Percentiles rank a stretch among this genome's conserved stretches.
phyloP scores from a whole-genome alignment of 495 filamentous ascomycete genomes.

The Aspergillus avenaceus region DNA sequence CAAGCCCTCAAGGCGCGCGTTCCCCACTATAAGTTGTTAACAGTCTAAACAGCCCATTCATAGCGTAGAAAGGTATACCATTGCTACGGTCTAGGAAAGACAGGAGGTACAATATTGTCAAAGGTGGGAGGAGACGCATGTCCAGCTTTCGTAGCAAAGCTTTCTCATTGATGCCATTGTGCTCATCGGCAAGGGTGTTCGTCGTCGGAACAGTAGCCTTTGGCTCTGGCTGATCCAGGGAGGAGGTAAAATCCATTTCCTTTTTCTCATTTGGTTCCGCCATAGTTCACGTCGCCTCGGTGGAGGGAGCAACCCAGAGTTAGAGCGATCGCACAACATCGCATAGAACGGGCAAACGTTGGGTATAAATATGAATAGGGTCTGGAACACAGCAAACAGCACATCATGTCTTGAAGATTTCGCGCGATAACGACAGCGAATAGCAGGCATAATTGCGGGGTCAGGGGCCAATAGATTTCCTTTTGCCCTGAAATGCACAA shows the following conservation, averaged over 20 bases:
- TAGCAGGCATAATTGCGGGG: constrained; percentile 4
- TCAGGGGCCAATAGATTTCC: too few relatives aligned
- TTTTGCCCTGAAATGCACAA: too few relatives aligned
- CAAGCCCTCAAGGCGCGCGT: constrained; percentile 60
- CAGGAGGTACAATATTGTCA: constrained; percentile 66
- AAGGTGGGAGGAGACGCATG: constrained; percentile 56
- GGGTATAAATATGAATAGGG: background rate
- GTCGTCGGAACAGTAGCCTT: constrained; percentile 5
- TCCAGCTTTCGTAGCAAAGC: constrained; percentile 64
- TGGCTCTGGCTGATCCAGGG: constrained; percentile 1
- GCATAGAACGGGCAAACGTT: background rate
- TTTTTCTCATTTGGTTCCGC: constrained; percentile 4
- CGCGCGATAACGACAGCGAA: constrained; percentile 13
- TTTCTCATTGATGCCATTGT: constrained; percentile 51
- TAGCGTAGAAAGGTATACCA: constrained; percentile 32
- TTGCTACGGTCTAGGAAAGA: constrained; percentile 76
- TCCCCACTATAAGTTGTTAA: constrained; percentile 40
- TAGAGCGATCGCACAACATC: too few relatives aligned
- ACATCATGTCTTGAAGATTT: constrained; percentile 11
- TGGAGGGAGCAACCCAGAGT: background rate
- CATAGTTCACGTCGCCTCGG: background rate
- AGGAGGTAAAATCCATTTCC: background rate
- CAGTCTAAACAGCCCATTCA: constrained; percentile 9
- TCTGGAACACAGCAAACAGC: constrained; percentile 4
- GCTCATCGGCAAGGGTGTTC: constrained; percentile 17